These are phyloP conservation scores for Noccaea bulbosa DNA, from an alignment of 345 rosid genomes.

Conservation along the genomic window DNA sequence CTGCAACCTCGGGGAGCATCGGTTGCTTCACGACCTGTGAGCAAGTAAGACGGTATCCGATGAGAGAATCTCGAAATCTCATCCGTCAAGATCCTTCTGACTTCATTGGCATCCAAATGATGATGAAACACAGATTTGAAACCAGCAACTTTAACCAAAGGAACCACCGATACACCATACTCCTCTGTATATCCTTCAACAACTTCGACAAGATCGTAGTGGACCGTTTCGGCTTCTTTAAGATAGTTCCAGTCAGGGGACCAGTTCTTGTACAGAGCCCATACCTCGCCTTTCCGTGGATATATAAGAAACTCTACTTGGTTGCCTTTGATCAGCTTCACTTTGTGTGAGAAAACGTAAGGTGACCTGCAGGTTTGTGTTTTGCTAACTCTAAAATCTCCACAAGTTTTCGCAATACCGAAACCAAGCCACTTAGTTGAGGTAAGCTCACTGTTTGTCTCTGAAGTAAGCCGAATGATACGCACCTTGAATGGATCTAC, in stretches of 20 bases:
- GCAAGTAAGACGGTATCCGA: conserved; percentile 64
- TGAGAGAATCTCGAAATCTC: conserved; percentile 74
- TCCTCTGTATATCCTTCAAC: conserved; percentile 66
- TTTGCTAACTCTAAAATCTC: conserved; percentile 59
- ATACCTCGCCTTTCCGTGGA: conserved; percentile 69
- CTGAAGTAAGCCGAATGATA: conserved; percentile 63
- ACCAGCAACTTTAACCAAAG: conserved; percentile 69
- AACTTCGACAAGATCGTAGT: conserved; percentile 75
- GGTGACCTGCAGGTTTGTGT: conserved; percentile 50
- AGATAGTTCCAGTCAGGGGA: conserved; percentile 67
- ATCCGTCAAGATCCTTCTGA: conserved; percentile 53
- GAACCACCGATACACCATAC: conserved; percentile 60
- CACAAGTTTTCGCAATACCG: conserved; percentile 67
- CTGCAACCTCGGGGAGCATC: conserved; percentile 65
- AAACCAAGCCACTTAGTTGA: conserved; percentile 67
- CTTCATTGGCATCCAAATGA: conserved; percentile 53
- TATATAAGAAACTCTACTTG: conserved; percentile 54
- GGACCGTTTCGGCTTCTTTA: conserved; percentile 41
- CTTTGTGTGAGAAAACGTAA: conserved; percentile 69
- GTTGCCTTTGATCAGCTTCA: conserved; percentile 49
- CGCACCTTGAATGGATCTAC: conserved; percentile 59
- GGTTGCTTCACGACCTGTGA: conserved; percentile 63
- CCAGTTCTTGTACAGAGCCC: conserved; percentile 82
- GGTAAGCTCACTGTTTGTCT: conserved; percentile 52
- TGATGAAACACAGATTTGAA: conserved; percentile 62